Evolutionary conservation across 352 stramenopile species (phyloP).

Genomic region (Phytophthora pisi): DNA sequence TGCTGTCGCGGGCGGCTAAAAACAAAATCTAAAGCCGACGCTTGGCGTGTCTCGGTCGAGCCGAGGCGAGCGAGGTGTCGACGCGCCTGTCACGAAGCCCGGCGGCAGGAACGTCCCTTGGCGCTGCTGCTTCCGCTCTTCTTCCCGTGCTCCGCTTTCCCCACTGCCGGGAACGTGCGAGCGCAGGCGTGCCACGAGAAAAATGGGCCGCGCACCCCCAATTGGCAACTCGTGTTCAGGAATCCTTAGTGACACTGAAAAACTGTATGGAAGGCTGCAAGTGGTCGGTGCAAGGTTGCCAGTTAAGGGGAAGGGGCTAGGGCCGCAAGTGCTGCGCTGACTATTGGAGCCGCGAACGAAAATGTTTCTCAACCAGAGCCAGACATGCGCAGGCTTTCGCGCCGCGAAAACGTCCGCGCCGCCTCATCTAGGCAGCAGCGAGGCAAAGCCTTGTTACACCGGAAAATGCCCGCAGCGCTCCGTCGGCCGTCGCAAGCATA

Average conservation of each 20-base stretch:
- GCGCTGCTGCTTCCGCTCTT: constrained; percentile 30
- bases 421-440: not conserved
- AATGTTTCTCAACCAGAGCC: not conserved
- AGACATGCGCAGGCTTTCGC: not conserved
- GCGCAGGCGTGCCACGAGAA: constrained; percentile 13
- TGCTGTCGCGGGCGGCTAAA: not conserved
- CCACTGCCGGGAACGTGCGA: constrained; percentile 30
- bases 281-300: not conserved
- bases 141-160: constrained; percentile 31
- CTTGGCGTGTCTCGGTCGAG: constrained; percentile 18
- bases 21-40: constrained; percentile 28
- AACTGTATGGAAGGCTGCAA: constrained; percentile 19
- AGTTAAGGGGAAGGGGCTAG: not conserved
- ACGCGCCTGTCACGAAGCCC: constrained; percentile 20
- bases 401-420: not conserved
- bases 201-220: constrained; percentile 14
- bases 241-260: constrained; percentile 8
- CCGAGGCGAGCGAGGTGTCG: constrained; percentile 21
- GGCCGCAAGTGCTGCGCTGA: not conserved
- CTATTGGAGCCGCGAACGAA: constrained; percentile 1
- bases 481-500: not conserved
- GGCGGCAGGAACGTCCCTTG: constrained; percentile 2
- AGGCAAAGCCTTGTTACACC: not conserved
- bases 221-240: constrained; percentile 19
- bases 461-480: no score